Conservation (phyloP, 164 flowering plant genomes). For the Cinnamomum micranthum region DNA sequence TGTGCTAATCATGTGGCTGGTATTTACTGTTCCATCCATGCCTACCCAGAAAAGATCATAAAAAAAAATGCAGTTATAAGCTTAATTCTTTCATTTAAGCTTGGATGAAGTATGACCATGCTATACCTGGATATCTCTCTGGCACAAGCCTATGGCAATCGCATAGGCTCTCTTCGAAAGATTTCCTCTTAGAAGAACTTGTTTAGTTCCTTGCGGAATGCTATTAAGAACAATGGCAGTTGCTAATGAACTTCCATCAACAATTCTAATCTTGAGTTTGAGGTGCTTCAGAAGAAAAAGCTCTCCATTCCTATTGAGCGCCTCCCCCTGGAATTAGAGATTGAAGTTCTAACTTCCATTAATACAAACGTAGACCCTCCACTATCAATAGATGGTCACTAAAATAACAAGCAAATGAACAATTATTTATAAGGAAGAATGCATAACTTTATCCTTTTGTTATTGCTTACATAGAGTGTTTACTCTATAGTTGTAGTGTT, state of each 20-base stretch:
- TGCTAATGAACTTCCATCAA: constrained; percentile 59
- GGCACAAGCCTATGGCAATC: constrained; percentile 38
- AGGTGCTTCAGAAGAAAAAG: constrained; percentile 45
- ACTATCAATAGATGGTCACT: background rate
- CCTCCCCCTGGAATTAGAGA: constrained; percentile 41
- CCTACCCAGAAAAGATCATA: too few relatives aligned
- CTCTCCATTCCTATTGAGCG: constrained; percentile 58
- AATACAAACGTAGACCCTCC: background rate
- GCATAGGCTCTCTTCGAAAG: constrained; percentile 42
- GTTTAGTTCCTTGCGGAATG: constrained; percentile 52
- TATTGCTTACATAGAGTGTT: too few relatives aligned
- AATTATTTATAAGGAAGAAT: background rate
- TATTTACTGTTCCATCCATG: too few relatives aligned
- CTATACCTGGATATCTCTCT: constrained; percentile 47
- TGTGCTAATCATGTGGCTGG: too few relatives aligned
- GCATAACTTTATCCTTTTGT: background rate
- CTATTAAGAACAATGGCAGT: constrained; percentile 49
- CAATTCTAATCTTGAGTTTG: constrained; percentile 47
- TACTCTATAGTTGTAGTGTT: too few relatives aligned
- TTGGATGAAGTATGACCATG: background rate
- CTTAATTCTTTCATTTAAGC: too few relatives aligned
- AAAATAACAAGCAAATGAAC: background rate
- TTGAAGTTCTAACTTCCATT: background rate
- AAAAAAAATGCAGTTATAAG: too few relatives aligned
- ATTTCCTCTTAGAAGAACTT: constrained; percentile 49